Conservation (phyloP, 1,284 basidiomycete genomes). For the Clitocybe nebularis region DNA sequence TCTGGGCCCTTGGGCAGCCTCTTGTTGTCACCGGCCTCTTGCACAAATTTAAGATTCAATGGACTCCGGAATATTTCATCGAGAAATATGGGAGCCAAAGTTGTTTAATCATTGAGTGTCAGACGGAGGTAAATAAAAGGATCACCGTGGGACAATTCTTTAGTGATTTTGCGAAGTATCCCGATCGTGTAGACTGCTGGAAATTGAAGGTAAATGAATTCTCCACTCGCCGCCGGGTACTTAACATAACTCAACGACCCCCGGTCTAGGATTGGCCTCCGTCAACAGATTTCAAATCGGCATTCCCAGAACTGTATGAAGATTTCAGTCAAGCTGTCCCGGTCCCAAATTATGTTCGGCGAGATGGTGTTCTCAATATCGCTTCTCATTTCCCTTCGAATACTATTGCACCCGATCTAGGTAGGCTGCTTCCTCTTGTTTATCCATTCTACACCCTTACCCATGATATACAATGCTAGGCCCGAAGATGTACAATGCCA, state of each 20-base stretch:
- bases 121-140: constrained; percentile 60
- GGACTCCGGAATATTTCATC: constrained; percentile 83
- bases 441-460: background rate
- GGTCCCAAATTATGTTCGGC: constrained; percentile 82
- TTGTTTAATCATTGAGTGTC: constrained; percentile 80
- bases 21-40: constrained; percentile 70
- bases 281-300: constrained; percentile 76
- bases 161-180: constrained; percentile 68
- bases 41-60: constrained; percentile 60
- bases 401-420: constrained; percentile 84
- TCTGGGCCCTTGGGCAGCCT: constrained; percentile 76
- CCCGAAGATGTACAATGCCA: constrained; percentile 80
- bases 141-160: constrained; percentile 81
- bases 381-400: constrained; percentile 86
- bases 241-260: background rate
- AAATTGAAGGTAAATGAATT: constrained; percentile 71
- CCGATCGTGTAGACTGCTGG: constrained; percentile 54
- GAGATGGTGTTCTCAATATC: constrained; percentile 86
- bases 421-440: constrained; percentile 34
- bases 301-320: constrained; percentile 83
- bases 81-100: constrained; percentile 61
- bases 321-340: constrained; percentile 86
- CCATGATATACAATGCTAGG: constrained; percentile 34
- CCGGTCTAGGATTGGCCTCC: constrained; percentile 82
- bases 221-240: background rate